A percentile compares a stretch with the other conserved stretches of the same genome.
Evolutionary conservation across 2,329 filamentous ascomycete genomes (phyloP).

Genomic region (Cucurbitaria berberidis): DNA sequence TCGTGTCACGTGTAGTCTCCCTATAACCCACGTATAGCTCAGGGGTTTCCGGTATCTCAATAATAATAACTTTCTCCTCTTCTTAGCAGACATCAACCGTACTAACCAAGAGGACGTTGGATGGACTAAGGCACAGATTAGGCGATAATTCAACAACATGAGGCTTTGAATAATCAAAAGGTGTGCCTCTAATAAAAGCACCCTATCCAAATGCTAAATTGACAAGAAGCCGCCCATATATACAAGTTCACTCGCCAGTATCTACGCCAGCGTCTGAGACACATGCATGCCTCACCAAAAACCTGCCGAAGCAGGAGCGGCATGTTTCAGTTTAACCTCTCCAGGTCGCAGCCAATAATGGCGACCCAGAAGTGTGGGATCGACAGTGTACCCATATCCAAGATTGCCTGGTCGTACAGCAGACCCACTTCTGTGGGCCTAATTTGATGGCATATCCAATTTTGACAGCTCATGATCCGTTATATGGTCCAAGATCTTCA

Average conservation of each 20-base stretch:
- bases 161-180: neutral
- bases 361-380: neutral
- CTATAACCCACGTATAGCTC: too few relatives aligned
- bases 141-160: too few relatives aligned
- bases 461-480: neutral
- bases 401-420: neutral
- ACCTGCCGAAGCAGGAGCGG: neutral
- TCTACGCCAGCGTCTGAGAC: neutral
- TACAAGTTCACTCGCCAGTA: slow-evolving; percentile 4
- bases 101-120: too few relatives aligned
- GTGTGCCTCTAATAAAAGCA: neutral
- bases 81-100: too few relatives aligned
- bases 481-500: neutral
- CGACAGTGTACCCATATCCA: neutral
- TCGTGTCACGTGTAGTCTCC: too few relatives aligned
- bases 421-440: neutral
- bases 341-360: neutral
- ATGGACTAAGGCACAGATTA: too few relatives aligned
- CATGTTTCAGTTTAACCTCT: neutral
- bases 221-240: slow-evolving; percentile 8
- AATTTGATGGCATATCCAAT: neutral
- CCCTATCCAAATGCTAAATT: neutral
- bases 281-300: neutral
- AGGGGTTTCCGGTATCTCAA: too few relatives aligned
- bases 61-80: too few relatives aligned